These are phyloP conservation scores for Trichoderma atroviride DNA, from an alignment of 2,329 filamentous ascomycete genomes.

Conservation along the genomic window DNA sequence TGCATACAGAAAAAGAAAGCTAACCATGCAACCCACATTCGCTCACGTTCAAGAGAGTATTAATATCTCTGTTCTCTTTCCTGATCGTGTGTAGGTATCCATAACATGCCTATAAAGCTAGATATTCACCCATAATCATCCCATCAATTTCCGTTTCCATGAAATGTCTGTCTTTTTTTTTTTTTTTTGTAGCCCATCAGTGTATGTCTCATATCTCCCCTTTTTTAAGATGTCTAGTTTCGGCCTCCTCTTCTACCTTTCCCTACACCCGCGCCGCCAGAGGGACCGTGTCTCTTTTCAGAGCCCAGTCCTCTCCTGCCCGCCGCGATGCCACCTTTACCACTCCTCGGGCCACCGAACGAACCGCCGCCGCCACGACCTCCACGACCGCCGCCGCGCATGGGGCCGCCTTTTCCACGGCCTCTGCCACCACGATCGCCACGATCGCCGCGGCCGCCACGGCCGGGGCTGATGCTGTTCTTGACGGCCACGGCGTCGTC, in stretches of 20 bases:
- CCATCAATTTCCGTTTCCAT: background rate
- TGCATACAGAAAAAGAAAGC: background rate
- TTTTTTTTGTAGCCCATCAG: background rate
- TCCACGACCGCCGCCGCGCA: slow-evolving; percentile 42
- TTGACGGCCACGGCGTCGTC: slow-evolving; percentile 57
- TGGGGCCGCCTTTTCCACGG: slow-evolving; percentile 37
- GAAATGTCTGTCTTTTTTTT: background rate
- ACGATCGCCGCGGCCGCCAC: slow-evolving; percentile 40
- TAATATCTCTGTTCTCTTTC: background rate
- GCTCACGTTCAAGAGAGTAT: slow-evolving; percentile 15
- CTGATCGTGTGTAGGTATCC: slow-evolving; percentile 23
- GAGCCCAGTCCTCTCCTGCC: slow-evolving; percentile 55
- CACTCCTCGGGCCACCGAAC: slow-evolving; percentile 46
- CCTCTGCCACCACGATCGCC: slow-evolving; percentile 37
- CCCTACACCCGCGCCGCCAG: slow-evolving; percentile 43
- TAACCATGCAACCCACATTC: slow-evolving; percentile 14
- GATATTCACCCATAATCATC: slow-evolving; percentile 1
- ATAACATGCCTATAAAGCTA: slow-evolving; percentile 19
- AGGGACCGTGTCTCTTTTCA: slow-evolving; percentile 50
- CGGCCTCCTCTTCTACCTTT: slow-evolving; percentile 43
- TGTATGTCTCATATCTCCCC: background rate
- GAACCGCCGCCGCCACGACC: slow-evolving; percentile 43
- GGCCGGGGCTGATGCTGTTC: slow-evolving; percentile 49
- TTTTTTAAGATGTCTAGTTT: slow-evolving; percentile 30
- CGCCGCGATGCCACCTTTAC: slow-evolving; percentile 51